These are phyloP conservation scores for Neophaeococcomyces aloes DNA, from an alignment of 2,329 filamentous ascomycete species.

Conservation along the genomic window DNA sequence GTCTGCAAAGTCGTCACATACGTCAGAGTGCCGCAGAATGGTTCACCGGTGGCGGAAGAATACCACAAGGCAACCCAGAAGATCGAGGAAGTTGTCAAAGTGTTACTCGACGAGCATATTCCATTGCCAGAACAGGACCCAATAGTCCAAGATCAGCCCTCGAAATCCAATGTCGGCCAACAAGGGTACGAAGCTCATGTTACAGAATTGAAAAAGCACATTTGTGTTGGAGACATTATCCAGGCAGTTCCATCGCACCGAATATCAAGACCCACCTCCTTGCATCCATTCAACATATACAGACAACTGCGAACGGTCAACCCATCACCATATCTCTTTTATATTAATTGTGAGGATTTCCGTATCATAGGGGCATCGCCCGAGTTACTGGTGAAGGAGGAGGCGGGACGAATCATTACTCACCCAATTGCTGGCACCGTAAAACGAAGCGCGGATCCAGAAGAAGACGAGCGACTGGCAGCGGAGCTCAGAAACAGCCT, in stretches of 20 bases:
- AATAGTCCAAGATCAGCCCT: slow-evolving; percentile 63
- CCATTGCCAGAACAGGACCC: slow-evolving; percentile 67
- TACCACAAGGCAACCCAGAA: slow-evolving; percentile 58
- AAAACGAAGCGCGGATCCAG: slow-evolving; percentile 66
- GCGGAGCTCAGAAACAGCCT: slow-evolving; percentile 65
- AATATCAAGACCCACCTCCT: slow-evolving; percentile 73
- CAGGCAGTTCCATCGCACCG: slow-evolving; percentile 93
- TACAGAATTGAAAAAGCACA: slow-evolving; percentile 75
- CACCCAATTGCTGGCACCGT: slow-evolving; percentile 97
- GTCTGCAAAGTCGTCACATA: slow-evolving; percentile 91
- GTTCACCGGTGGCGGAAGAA: slow-evolving; percentile 46
- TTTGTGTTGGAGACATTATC: slow-evolving; percentile 86
- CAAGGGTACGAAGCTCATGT: slow-evolving; percentile 88
- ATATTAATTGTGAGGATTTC: slow-evolving; percentile 81
- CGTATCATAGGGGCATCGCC: slow-evolving; percentile 92
- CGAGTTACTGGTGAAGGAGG: slow-evolving; percentile 86
- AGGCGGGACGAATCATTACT: slow-evolving; percentile 77
- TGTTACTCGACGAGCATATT: slow-evolving; percentile 62
- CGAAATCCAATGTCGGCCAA: slow-evolving; percentile 83
- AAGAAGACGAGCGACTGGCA: slow-evolving; percentile 73
- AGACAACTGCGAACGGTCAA: slow-evolving; percentile 93
- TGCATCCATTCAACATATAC: slow-evolving; percentile 98
- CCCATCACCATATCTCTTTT: slow-evolving; percentile 95
- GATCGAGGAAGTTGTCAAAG: slow-evolving; percentile 57
- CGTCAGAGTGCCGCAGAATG: slow-evolving; percentile 55